These are phyloP conservation scores for Pisolithus albus DNA, from an alignment of 768 basidiomycete genomes.

Conservation along the genomic window DNA sequence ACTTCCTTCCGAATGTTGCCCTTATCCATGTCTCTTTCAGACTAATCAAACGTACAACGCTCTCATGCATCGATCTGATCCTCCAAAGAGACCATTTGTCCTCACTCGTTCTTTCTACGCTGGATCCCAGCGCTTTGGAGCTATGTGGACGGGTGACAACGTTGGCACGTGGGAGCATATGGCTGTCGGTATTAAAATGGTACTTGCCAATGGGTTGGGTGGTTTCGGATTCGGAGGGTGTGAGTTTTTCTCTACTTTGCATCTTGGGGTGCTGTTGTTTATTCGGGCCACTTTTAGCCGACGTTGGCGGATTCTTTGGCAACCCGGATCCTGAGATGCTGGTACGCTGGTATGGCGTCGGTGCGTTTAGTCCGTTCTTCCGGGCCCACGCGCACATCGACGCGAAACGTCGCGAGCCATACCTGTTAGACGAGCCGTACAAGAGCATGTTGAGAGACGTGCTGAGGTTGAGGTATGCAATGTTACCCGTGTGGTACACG, in stretches of 20 bases:
- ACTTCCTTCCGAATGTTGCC: background rate
- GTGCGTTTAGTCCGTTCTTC: constrained; percentile 95
- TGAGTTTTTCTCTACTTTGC: constrained; percentile 35
- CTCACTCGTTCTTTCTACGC: constrained; percentile 93
- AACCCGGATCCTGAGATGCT: constrained; percentile 94
- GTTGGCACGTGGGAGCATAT: constrained; percentile 98
- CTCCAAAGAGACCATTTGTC: constrained; percentile 86
- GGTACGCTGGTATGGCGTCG: constrained; percentile 95
- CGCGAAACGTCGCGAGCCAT: constrained; percentile 95
- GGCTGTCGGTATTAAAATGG: constrained; percentile 89
- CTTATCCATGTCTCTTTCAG: constrained; percentile 33
- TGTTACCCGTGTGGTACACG: constrained; percentile 96
- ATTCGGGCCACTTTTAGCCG: constrained; percentile 47
- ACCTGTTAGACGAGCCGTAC: constrained; percentile 84
- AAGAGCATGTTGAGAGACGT: constrained; percentile 74
- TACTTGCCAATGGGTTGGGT: constrained; percentile 78
- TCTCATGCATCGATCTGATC: constrained; percentile 63
- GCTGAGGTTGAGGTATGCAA: constrained; percentile 73
- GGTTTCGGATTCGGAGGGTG: constrained; percentile 91
- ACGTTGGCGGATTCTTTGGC: constrained; percentile 98
- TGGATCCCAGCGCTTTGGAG: constrained; percentile 91
- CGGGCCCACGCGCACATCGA: constrained; percentile 97
- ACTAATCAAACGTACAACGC: constrained; percentile 81
- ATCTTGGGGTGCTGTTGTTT: background rate
- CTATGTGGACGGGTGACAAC: constrained; percentile 99